Evolutionary conservation across 2,329 filamentous ascomycete species (phyloP).

Genomic region (Eutypella sp.): DNA sequence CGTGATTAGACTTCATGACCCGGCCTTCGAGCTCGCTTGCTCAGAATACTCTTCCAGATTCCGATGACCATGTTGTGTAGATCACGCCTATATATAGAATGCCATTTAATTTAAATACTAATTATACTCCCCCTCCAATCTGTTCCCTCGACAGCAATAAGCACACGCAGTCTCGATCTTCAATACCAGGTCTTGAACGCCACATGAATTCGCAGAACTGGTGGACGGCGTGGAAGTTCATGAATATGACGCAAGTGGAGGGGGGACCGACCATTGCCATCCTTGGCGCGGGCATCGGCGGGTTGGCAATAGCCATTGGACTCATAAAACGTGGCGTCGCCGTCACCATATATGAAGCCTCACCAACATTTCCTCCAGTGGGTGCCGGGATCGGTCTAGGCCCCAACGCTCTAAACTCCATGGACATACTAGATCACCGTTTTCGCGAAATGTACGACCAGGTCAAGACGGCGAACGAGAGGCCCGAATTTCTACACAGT

Average conservation of each 20-base stretch:
- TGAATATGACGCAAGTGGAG: conserved; percentile 1
- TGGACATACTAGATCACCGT: conserved; percentile 34
- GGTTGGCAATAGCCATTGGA: conserved; percentile 24
- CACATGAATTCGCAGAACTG: too few species aligned
- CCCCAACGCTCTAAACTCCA: conserved; percentile 36
- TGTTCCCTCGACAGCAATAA: too few species aligned
- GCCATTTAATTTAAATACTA: too few species aligned
- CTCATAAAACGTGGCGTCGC: conserved; percentile 21
- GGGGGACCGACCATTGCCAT: conserved; percentile 17
- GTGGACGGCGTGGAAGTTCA: neutral
- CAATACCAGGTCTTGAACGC: too few species aligned
- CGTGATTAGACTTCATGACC: too few species aligned
- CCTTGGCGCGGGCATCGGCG: conserved; percentile 25
- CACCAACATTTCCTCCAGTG: conserved; percentile 18
- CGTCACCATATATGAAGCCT: conserved; percentile 23
- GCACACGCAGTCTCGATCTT: too few species aligned
- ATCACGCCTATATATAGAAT: too few species aligned
- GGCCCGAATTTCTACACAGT: conserved; percentile 30
- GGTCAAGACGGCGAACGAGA: conserved; percentile 34
- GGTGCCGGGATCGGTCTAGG: conserved; percentile 32
- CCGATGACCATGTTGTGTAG: too few species aligned
- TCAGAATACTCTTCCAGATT: too few species aligned
- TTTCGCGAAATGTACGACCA: conserved; percentile 33
- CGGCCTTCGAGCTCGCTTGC: too few species aligned
- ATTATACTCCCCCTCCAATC: too few species aligned